A percentile compares a stretch with the other conserved stretches of the same genome.
Evolutionary conservation across 768 basidiomycete species (phyloP).

Genomic region (Mycena venus): DNA sequence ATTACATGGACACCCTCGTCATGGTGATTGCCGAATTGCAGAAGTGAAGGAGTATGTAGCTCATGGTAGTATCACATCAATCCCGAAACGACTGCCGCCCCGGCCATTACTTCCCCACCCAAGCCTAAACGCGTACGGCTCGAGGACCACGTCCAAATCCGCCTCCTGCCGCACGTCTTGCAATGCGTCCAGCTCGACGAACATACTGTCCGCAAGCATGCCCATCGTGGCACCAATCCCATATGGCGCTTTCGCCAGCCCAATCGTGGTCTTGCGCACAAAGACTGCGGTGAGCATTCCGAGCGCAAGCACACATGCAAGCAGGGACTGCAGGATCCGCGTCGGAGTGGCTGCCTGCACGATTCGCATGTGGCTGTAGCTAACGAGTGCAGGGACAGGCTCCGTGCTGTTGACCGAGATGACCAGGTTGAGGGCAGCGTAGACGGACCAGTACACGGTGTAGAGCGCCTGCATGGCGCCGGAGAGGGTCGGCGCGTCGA

Average conservation of each 20-base stretch:
- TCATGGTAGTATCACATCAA: constrained; percentile 6
- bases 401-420: background rate
- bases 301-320: background rate
- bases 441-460: background rate
- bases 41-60: too few relatives aligned
- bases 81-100: constrained; percentile 11
- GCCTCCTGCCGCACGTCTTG: background rate
- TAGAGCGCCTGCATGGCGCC: background rate
- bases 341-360: constrained; percentile 11
- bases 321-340: constrained; percentile 7
- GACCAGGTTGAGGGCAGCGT: background rate
- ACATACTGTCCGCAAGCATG: constrained; percentile 10
- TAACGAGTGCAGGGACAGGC: background rate
- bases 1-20: too few relatives aligned
- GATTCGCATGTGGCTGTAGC: background rate
- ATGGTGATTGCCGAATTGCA: too few relatives aligned
- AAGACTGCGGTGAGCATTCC: background rate
- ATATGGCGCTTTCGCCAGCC: constrained; percentile 19
- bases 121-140: constrained; percentile 3
- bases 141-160: background rate
- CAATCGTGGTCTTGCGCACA: background rate
- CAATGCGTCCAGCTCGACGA: constrained; percentile 3
- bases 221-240: constrained; percentile 18
- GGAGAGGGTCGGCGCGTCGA: background rate
- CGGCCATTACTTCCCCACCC: constrained; percentile 5